Evolutionary conservation across 495 filamentous ascomycete genomes (phyloP).

Genomic region (Chaetomidium leptoderma): DNA sequence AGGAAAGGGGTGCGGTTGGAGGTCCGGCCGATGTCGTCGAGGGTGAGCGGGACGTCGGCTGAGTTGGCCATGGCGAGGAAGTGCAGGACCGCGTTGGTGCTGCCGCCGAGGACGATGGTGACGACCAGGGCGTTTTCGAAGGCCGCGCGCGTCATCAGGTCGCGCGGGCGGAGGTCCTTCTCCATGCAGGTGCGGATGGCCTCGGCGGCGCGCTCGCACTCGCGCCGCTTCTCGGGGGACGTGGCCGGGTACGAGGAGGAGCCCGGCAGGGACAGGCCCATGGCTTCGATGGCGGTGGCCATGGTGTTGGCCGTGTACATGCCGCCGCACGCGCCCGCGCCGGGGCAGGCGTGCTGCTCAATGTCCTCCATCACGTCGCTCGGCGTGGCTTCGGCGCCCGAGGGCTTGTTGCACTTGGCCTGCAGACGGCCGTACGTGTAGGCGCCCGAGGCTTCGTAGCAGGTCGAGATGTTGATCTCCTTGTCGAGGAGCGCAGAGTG

Average conservation of each 20-base stretch:
- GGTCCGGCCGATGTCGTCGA: conserved; percentile 86
- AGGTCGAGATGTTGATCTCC: conserved; percentile 82
- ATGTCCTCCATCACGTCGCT: conserved; percentile 85
- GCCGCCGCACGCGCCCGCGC: conserved; percentile 90
- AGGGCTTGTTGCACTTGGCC: conserved; percentile 38
- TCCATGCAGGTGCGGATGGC: conserved; percentile 84
- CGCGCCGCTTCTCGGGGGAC: conserved; percentile 85
- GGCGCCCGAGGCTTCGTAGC: conserved; percentile 90
- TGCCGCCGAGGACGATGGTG: conserved; percentile 88
- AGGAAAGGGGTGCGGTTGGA: conserved; percentile 88
- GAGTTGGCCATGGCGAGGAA: conserved; percentile 93
- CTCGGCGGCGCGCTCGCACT: conserved; percentile 82
- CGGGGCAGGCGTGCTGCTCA: conserved; percentile 81
- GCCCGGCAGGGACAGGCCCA: conserved; percentile 86
- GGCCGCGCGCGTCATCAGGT: conserved; percentile 76
- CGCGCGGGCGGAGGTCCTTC: conserved; percentile 76
- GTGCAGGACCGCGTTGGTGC: conserved; percentile 90
- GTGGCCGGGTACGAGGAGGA: conserved; percentile 85
- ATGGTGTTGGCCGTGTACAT: conserved; percentile 99
- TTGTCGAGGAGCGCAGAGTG: conserved; percentile 73
- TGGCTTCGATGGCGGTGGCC: conserved; percentile 92
- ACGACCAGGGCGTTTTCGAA: conserved; percentile 93
- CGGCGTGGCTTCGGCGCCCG: conserved; percentile 46
- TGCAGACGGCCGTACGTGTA: conserved; percentile 66
- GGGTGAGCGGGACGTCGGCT: conserved; percentile 72